Evolutionary conservation across 1,139 yeast genomes (phyloP).

Genomic region (Saccharomyces hybrid): DNA sequence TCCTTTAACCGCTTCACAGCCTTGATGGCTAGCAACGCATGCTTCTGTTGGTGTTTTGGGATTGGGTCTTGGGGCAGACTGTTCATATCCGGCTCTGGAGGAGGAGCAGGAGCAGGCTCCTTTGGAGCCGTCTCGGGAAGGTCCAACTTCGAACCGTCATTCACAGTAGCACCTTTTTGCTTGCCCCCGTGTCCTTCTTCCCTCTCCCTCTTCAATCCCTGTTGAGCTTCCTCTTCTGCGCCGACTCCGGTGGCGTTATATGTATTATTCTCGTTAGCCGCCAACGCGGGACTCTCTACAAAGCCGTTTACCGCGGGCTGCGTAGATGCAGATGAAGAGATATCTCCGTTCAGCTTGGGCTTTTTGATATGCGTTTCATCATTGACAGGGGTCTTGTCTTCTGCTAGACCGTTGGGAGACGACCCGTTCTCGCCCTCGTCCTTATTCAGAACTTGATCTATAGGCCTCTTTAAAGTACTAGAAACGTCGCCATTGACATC

Average conservation of each 20-base stretch:
- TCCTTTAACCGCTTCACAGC: constrained; percentile 87
- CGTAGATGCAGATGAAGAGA: not conserved
- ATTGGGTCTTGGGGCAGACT: constrained; percentile 63
- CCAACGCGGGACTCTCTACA: constrained; percentile 8
- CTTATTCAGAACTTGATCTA: not conserved
- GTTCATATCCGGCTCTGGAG: constrained; percentile 63
- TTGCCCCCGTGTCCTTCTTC: not conserved
- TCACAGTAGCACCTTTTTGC: not conserved
- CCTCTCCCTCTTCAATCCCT: not conserved
- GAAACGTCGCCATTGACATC: constrained; percentile 1
- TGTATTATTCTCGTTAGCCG: constrained; percentile 6
- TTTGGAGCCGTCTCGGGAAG: constrained; percentile 3
- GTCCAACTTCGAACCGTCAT: not conserved
- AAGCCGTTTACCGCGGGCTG: not conserved
- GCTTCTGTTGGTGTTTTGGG: constrained; percentile 72
- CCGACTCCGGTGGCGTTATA: not conserved
- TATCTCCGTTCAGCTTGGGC: not conserved
- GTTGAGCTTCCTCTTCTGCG: not conserved
- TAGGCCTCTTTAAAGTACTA: not conserved
- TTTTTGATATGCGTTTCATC: not conserved
- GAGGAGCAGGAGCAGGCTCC: constrained; percentile 63
- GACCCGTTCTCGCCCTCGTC: not conserved
- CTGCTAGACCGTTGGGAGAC: not conserved
- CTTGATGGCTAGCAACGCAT: constrained; percentile 56
- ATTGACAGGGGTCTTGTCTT: not conserved